A percentile compares a stretch with the other conserved stretches of the same genome.
phyloP scores from a whole-genome alignment of 345 rosid species.

The Eucalyptus urophylla region DNA sequence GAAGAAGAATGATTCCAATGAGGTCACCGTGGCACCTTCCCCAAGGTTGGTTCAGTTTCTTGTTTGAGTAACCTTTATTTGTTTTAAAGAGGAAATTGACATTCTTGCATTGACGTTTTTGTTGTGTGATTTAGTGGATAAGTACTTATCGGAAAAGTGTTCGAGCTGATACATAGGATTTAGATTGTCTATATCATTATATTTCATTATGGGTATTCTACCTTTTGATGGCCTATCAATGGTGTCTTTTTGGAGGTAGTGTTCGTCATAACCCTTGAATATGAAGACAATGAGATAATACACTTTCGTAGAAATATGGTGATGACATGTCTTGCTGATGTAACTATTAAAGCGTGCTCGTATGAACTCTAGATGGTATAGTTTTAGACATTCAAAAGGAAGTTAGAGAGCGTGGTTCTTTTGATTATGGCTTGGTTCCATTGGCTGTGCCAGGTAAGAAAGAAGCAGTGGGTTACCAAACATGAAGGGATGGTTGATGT shows the following conservation, averaged over 20 bases:
- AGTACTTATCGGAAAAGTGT: background rate
- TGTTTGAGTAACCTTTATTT: background rate
- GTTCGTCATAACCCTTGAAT: background rate
- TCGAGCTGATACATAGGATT: background rate
- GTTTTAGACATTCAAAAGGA: background rate
- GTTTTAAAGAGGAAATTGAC: background rate
- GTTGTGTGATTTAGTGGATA: background rate
- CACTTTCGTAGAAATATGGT: background rate
- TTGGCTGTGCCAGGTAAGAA: background rate
- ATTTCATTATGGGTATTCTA: background rate
- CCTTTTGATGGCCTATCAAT: background rate
- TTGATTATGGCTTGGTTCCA: background rate
- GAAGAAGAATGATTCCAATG: conserved; percentile 2
- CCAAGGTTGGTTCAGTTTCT: background rate
- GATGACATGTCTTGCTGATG: background rate
- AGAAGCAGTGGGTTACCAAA: background rate
- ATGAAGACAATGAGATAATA: background rate
- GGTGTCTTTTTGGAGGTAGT: background rate
- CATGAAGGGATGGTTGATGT: background rate
- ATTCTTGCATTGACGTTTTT: background rate
- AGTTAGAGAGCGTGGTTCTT: background rate
- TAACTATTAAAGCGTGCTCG: background rate
- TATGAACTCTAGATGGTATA: background rate
- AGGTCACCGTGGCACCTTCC: background rate
- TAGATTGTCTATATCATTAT: background rate